phyloP scores from a whole-genome alignment of 768 basidiomycete species.

The Rhodosporidiobolus sp. region DNA sequence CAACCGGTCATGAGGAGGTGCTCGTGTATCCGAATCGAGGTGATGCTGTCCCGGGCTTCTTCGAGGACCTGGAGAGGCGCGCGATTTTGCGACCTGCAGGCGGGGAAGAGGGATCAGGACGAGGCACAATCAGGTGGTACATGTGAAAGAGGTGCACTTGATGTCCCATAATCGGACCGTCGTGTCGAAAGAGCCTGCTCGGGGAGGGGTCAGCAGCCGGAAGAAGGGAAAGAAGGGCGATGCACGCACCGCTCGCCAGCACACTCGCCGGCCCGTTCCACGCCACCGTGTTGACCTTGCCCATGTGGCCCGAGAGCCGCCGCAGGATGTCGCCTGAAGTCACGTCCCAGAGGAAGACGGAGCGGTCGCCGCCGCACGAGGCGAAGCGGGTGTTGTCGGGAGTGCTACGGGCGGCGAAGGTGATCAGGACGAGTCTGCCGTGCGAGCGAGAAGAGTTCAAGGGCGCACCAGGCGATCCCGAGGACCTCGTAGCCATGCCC shows the following conservation, averaged over 20 bases:
- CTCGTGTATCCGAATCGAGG: constrained; percentile 66
- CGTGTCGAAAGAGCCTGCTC: constrained; percentile 83
- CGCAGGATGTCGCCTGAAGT: constrained; percentile 76
- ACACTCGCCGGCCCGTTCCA: constrained; percentile 85
- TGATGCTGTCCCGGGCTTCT: constrained; percentile 82
- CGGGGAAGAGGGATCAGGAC: not conserved
- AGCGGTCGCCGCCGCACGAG: constrained; percentile 88
- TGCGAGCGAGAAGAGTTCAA: not conserved
- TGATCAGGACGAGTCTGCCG: not conserved
- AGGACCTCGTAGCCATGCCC: constrained; percentile 96
- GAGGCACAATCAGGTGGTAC: too few species aligned
- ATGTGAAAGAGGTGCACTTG: constrained; percentile 56
- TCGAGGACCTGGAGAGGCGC: constrained; percentile 85
- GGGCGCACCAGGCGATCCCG: constrained; percentile 70
- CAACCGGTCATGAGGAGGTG: constrained; percentile 70
- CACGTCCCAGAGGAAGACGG: constrained; percentile 94
- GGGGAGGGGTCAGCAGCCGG: not conserved
- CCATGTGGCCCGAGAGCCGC: constrained; percentile 80
- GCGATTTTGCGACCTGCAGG: constrained; percentile 65
- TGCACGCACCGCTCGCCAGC: constrained; percentile 71
- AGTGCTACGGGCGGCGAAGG: constrained; percentile 59
- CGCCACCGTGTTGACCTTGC: constrained; percentile 83
- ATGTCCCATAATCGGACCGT: constrained; percentile 90
- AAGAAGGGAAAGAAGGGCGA: not conserved
- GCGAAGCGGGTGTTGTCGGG: constrained; percentile 87